Conservation (phyloP, 106 monocot genomes). For the Dioscorea zingiberensis region DNA sequence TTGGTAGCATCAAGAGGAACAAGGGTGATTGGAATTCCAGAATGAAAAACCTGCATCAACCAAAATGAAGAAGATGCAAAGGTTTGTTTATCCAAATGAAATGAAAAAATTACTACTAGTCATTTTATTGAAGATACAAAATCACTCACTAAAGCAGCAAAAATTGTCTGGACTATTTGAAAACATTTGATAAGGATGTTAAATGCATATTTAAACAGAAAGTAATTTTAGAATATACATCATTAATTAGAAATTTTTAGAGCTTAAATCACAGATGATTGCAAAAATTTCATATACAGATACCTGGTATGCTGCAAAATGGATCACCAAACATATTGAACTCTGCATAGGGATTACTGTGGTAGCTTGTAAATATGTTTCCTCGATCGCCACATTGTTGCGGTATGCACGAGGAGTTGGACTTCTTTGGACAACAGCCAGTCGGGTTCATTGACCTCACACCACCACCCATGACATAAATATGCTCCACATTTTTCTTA, state of each 20-base stretch:
- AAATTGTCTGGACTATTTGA: too few species aligned
- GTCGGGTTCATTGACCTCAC: conserved; percentile 75
- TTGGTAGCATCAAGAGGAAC: conserved; percentile 89
- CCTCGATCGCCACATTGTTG: conserved; percentile 72
- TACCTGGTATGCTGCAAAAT: conserved; percentile 95
- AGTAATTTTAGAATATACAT: too few species aligned
- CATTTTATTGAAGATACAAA: background rate
- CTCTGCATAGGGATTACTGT: conserved; percentile 76
- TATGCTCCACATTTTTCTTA: conserved; percentile 78
- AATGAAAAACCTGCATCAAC: conserved; percentile 64
- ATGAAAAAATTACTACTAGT: too few species aligned
- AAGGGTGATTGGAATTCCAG: conserved; percentile 77
- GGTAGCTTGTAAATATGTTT: conserved; percentile 55
- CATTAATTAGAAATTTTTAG: too few species aligned
- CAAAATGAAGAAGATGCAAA: background rate
- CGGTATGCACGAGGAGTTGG: conserved; percentile 28
- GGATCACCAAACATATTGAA: conserved; percentile 90
- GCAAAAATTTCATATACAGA: background rate
- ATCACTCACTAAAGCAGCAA: background rate
- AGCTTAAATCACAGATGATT: too few species aligned
- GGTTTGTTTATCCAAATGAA: too few species aligned
- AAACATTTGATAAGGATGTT: too few species aligned
- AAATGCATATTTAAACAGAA: too few species aligned
- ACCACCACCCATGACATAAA: conserved; percentile 90
- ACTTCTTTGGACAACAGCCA: conserved; percentile 56